A percentile compares a stretch with the other conserved stretches of the same genome.
Evolutionary conservation across 495 filamentous ascomycete genomes (phyloP).

Genomic region (Trichocladium antarcticum): DNA sequence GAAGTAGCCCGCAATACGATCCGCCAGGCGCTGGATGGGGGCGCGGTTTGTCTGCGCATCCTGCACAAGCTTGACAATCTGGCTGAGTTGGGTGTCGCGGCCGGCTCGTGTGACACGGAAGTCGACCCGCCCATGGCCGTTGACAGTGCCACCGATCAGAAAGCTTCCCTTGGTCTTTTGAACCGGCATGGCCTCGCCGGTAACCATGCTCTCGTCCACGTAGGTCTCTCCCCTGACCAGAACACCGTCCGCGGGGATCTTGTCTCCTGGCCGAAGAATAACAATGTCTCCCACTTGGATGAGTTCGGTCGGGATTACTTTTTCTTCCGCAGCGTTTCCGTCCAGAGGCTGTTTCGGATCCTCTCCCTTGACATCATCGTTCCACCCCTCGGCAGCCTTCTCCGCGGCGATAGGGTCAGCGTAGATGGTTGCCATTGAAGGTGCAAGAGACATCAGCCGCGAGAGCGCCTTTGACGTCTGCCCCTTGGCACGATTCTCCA

Average conservation of each 20-base stretch:
- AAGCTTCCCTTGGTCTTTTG: conserved; percentile 69
- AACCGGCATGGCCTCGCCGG: conserved; percentile 89
- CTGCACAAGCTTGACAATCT: conserved; percentile 95
- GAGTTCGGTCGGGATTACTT: conserved; percentile 80
- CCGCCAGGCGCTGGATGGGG: conserved; percentile 89
- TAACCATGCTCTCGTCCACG: conserved; percentile 97
- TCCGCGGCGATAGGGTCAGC: conserved; percentile 91
- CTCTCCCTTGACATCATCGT: conserved; percentile 23
- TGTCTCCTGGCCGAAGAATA: conserved; percentile 85
- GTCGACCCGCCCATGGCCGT: conserved; percentile 81
- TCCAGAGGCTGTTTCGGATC: conserved; percentile 38
- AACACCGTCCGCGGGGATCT: conserved; percentile 86
- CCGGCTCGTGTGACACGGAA: conserved; percentile 90
- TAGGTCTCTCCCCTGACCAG: conserved; percentile 85
- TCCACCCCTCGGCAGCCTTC: conserved; percentile 76
- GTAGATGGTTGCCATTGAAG: conserved; percentile 96
- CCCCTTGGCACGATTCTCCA: conserved; percentile 93
- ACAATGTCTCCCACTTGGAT: conserved; percentile 93
- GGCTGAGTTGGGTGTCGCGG: conserved; percentile 89
- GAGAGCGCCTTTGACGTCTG: conserved; percentile 93
- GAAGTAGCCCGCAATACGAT: conserved; percentile 86
- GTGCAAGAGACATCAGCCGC: conserved; percentile 88
- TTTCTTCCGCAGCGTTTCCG: conserved; percentile 61
- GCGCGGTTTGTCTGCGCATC: conserved; percentile 90
- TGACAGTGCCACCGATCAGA: conserved; percentile 93